Evolutionary conservation across 2,329 filamentous ascomycete genomes (phyloP).

Genomic region (Cercospora sp.): DNA sequence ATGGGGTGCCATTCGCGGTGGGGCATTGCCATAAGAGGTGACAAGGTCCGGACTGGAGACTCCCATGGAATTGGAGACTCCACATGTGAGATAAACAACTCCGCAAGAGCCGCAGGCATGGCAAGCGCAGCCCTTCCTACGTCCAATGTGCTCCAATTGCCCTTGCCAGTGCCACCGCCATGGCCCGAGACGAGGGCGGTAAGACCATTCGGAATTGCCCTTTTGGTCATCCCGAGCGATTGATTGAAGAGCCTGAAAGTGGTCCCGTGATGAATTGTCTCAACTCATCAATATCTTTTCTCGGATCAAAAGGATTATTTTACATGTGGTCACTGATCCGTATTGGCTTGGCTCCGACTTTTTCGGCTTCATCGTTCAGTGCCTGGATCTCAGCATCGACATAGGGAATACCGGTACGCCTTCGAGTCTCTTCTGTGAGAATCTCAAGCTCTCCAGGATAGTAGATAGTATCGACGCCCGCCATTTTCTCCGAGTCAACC

Average conservation of each 20-base stretch:
- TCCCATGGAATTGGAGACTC: background rate
- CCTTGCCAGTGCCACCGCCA: background rate
- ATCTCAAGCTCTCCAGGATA: slow-evolving; percentile 61
- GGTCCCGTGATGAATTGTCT: background rate
- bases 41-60: background rate
- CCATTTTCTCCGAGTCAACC: slow-evolving; percentile 53
- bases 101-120: background rate
- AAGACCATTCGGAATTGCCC: background rate
- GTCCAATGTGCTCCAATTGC: background rate
- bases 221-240: background rate
- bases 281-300: background rate
- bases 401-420: slow-evolving; percentile 51
- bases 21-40: background rate
- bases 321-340: background rate
- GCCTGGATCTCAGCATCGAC: slow-evolving; percentile 50
- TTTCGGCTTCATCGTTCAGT: slow-evolving; percentile 53
- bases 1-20: background rate
- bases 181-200: background rate
- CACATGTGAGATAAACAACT: background rate
- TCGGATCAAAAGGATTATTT: background rate
- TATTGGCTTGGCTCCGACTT: slow-evolving; percentile 39
- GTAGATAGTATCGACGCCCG: slow-evolving; percentile 56
- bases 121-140: background rate
- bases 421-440: slow-evolving; percentile 46
- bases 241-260: background rate